Evolutionary conservation across 331 rosid genomes (phyloP).

Genomic region (Malus hybrid): DNA sequence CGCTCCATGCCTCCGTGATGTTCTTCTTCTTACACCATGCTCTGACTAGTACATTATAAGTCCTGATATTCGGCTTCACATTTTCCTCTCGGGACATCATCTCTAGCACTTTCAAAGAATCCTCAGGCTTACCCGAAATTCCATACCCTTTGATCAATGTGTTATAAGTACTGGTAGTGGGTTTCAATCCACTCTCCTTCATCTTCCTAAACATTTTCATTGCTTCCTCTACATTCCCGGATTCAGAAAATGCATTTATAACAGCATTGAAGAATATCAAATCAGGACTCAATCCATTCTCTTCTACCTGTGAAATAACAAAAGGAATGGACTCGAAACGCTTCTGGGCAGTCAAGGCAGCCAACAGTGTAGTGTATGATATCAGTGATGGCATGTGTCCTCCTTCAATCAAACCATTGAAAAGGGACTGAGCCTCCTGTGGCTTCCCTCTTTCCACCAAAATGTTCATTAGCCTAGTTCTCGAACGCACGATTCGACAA

Average conservation of each 20-base stretch:
- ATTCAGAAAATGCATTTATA: slow-evolving; percentile 60
- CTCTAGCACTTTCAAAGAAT: slow-evolving; percentile 47
- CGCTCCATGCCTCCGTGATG: slow-evolving; percentile 50
- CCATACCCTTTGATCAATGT: slow-evolving; percentile 73
- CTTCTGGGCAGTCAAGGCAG: slow-evolving; percentile 55
- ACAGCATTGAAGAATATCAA: slow-evolving; percentile 53
- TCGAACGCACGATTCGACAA: slow-evolving; percentile 41
- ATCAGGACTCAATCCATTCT: slow-evolving; percentile 53
- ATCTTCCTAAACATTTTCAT: slow-evolving; percentile 45
- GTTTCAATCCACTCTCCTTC: slow-evolving; percentile 54
- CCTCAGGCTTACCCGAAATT: slow-evolving; percentile 56
- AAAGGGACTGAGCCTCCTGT: slow-evolving; percentile 40
- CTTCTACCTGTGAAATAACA: slow-evolving; percentile 48
- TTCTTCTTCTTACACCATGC: slow-evolving; percentile 47
- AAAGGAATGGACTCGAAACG: slow-evolving; percentile 39
- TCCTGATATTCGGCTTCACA: slow-evolving; percentile 58
- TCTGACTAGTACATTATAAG: slow-evolving; percentile 59
- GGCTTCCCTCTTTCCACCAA: slow-evolving; percentile 48
- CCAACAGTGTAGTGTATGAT: slow-evolving; percentile 51
- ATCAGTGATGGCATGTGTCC: slow-evolving; percentile 66
- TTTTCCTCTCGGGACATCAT: slow-evolving; percentile 42
- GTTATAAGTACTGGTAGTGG: slow-evolving; percentile 47
- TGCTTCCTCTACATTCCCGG: slow-evolving; percentile 66
- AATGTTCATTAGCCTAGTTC: slow-evolving; percentile 51
- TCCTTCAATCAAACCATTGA: slow-evolving; percentile 41